Base-by-base conservation (phyloP, 192 early-diverging fungal genomes). In the Mortierella antarctica region DNA sequence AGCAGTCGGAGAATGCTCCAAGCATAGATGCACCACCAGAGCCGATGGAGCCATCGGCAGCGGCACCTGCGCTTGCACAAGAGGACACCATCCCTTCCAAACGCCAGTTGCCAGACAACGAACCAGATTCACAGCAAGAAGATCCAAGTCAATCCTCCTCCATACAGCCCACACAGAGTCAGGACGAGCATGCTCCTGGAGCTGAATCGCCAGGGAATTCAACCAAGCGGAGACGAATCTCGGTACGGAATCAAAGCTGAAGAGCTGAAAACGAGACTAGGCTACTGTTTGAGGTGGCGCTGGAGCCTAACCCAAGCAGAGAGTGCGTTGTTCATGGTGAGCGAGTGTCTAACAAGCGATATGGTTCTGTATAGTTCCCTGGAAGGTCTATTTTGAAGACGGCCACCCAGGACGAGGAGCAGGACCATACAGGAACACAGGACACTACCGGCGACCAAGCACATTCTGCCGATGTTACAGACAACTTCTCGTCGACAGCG, bases 361-460 rank as follows among this genome's bases (percentile, higher is more conserved):
- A 11, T 62, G 49, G 57, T 18, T 48, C 57, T 8, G 8, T 23
- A n/a, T 58, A 80, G 77, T 42, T 72, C 14, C 77, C 77, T 7
- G 77, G 77, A 72, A 80, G 41, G 44, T 80, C 77, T 1, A 80
- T 80, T 47, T 46, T 80, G 7, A 80, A 80, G 55, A 52, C 65
- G 12, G 39, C 53, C 0, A 63, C 31, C 47, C 64, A 62, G 54
- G 77, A 67, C 18, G 65, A 72, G 2, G 65, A 68, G 45, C 49
- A 10, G 31, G 70, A 71, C 14, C 11, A 45, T 11, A 52, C 65
- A 51, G 57, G 45, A 12, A 67, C 18, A 2, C 69, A 71, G 13
- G 68, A 62, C 5, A 41, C 20, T 4, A n/a, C 46, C 9, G 70
- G 72, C 7, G 60, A 72, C 15, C 54, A 23, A 17, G 41, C 46